Percentiles rank a stretch among this genome's conserved stretches.
phyloP scores from a whole-genome alignment of 805 yeast genomes.

The Saccharomyces kudriavzevii region DNA sequence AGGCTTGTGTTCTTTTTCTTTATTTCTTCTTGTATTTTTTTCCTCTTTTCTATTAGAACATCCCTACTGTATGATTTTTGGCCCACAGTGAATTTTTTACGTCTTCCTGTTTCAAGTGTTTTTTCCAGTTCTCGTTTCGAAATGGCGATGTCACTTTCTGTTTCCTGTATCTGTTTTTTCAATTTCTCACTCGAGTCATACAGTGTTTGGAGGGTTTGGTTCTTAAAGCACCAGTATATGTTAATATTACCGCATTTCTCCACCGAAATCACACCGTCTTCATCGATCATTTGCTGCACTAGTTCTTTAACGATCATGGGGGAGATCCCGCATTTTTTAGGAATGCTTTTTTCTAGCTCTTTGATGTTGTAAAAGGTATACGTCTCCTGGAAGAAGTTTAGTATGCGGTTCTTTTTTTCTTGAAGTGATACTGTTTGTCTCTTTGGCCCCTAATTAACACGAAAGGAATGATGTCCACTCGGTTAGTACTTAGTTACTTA shows the following conservation, averaged over 20 bases:
- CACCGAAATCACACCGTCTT: constrained; percentile 36
- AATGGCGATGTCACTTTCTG: background rate
- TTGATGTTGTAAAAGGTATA: constrained; percentile 41
- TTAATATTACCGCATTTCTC: constrained; percentile 51
- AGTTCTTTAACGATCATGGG: constrained; percentile 48
- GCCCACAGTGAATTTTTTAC: background rate
- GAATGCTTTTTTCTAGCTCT: constrained; percentile 41
- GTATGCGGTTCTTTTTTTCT: constrained; percentile 33
- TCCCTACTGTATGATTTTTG: background rate
- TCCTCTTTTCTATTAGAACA: constrained; percentile 3
- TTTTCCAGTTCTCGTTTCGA: background rate
- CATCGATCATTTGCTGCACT: constrained; percentile 41
- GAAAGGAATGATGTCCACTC: background rate
- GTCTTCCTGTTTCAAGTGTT: background rate
- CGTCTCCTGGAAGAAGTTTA: constrained; percentile 34
- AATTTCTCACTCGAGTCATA: constrained; percentile 8
- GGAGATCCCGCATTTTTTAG: constrained; percentile 41
- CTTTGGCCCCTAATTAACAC: constrained; percentile 19
- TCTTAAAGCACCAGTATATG: constrained; percentile 42
- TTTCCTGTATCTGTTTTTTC: constrained; percentile 4
- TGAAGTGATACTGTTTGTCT: constrained; percentile 31
- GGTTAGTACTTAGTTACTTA: too few relatives aligned
- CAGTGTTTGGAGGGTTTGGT: constrained; percentile 9
- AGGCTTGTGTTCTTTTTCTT: constrained; percentile 1
- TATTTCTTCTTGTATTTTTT: background rate